Base-by-base conservation (phyloP, 2,329 filamentous ascomycete genomes). In the Fusarium ramigenum region DNA sequence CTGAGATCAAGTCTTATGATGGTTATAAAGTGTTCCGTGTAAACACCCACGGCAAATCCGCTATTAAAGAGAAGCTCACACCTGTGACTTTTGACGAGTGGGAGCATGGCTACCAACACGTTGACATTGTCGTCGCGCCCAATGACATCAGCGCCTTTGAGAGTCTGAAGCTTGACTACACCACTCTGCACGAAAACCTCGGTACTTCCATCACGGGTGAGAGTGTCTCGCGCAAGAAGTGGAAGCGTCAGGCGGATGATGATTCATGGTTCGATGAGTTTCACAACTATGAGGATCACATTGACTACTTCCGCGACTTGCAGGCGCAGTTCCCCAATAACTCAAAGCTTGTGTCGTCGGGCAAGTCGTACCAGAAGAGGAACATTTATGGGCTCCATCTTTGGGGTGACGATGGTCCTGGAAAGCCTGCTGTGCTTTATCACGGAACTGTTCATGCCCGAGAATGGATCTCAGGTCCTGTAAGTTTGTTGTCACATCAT, bases 351-450 rank as follows among this genome's bases (percentile, higher is more conserved):
- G 79, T 87, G 10, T 83, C 81, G 4, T 80, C 83, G 9, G 87
- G 87, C 1, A 81, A 78, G 21, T 87, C 85, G 2, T 82, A 82
- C 44, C 78, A 86, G 73, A 85, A 85, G 15, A 79, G 85, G 34
- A 77, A 81, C 62, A 93, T 94, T 54, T 87, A 88, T 21, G 92
- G 90, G 1, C 72, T 88, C 52, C 86, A 88, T 69, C 79, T 88
- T 32, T 88, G 82, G 78, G 87, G 86, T 12, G 77, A 78, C 4
- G 78, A 76, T 16, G 82, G 82, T 2, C 82, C 80, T n/a, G 84
- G 84, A 28, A 87, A 86, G 76, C 85, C 85, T 30, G 87, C 84
- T 23, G 79, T 87, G 34, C 80, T 88, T 25, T 84, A 84, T 69
- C 87, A 89, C 66, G 84, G 85, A 25, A 88, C 85, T 49, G 85